Evolutionary conservation across 208 protist species (phyloP).

Genomic region (Blechomonas ayalai): DNA sequence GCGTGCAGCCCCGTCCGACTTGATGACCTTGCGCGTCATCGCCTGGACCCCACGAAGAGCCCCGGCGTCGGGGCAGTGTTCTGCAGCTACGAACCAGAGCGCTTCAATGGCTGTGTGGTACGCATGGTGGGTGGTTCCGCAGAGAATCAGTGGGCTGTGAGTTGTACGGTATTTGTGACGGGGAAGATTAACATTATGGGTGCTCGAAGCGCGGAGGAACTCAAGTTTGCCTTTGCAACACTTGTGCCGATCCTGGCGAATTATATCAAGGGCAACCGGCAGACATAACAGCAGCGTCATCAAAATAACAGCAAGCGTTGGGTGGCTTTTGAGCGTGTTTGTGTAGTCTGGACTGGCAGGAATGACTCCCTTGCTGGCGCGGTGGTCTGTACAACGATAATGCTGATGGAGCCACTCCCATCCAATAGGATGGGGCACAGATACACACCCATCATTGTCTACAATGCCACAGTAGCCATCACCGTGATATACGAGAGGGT

Average conservation of each 20-base stretch:
- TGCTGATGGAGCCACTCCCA: too few relatives aligned
- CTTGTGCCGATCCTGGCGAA: conserved; percentile 72
- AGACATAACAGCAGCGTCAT: too few relatives aligned
- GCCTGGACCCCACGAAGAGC: conserved; percentile 11
- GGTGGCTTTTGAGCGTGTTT: too few relatives aligned
- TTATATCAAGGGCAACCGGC: conserved; percentile 17
- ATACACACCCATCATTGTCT: too few relatives aligned
- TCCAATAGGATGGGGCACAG: too few relatives aligned
- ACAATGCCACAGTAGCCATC: too few relatives aligned
- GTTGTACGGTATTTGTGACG: conserved; percentile 73
- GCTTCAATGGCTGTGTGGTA: conserved; percentile 73
- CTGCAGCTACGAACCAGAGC: conserved; percentile 81
- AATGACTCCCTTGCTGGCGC: too few relatives aligned
- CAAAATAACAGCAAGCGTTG: neutral
- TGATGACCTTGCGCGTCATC: conserved; percentile 55
- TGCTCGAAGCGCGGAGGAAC: conserved; percentile 69
- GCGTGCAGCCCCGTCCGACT: conserved; percentile 70
- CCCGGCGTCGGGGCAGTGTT: conserved; percentile 32
- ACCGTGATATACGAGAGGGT: too few relatives aligned
- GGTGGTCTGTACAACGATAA: too few relatives aligned
- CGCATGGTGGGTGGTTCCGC: conserved; percentile 46
- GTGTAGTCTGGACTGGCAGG: too few relatives aligned
- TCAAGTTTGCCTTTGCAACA: conserved; percentile 75
- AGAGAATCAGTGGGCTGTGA: conserved; percentile 65
- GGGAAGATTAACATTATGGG: conserved; percentile 80